Conservation (phyloP, 495 filamentous ascomycete genomes). For the Annulohypoxylon maeteangense region DNA sequence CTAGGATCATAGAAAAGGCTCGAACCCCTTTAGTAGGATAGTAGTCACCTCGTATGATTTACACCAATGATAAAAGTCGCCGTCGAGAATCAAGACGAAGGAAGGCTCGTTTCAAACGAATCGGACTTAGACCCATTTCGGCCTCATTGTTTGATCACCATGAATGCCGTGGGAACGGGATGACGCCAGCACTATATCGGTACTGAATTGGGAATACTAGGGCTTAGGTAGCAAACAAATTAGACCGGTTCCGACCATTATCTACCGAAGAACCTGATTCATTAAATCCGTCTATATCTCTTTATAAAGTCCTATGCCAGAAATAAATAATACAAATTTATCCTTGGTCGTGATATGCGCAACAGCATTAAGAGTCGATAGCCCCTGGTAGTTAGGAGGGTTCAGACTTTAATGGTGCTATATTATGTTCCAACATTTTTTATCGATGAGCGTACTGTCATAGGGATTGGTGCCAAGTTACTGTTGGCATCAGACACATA, state of each 20-base stretch:
- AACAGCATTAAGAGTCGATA: background rate
- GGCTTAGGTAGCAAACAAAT: background rate
- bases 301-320: background rate
- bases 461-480: no score
- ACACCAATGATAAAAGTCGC: background rate
- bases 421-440: background rate
- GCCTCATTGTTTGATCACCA: background rate
- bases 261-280: background rate
- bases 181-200: background rate
- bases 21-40: no score
- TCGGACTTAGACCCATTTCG: background rate
- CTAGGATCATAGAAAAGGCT: no score
- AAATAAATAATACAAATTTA: background rate
- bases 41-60: background rate
- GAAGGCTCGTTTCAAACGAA: background rate
- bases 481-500: no score
- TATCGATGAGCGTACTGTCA: no score
- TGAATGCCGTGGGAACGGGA: background rate
- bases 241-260: background rate
- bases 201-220: background rate
- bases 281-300: background rate
- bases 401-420: background rate
- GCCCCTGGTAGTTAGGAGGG: background rate
- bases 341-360: no score
- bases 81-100: background rate